A percentile compares a stretch with the other conserved stretches of the same genome.
phyloP scores from a whole-genome alignment of 305 asterid species.

The Euphrasia arctica region DNA sequence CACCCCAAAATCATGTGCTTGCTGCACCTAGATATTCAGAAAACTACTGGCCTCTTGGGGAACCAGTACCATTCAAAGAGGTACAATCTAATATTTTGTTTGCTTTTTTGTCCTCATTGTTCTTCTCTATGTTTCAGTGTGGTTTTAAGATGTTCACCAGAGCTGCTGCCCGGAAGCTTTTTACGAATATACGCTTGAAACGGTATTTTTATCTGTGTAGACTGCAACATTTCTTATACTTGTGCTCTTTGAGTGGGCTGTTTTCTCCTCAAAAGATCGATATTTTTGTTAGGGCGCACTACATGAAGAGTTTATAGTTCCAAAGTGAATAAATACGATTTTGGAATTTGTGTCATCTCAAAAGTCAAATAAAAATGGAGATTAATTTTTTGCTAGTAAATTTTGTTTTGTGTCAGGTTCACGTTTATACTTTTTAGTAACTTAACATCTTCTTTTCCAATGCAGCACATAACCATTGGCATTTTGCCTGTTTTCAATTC shows the following conservation, averaged over 20 bases:
- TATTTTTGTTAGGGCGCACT: constrained; percentile 1
- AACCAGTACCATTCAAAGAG: neutral
- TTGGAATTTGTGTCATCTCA: neutral
- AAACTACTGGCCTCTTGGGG: constrained; percentile 3
- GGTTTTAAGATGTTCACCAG: constrained; percentile 98
- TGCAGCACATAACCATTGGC: too few relatives aligned
- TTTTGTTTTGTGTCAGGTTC: neutral
- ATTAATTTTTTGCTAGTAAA: neutral
- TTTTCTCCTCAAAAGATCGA: neutral
- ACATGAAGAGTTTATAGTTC: neutral
- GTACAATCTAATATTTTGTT: neutral
- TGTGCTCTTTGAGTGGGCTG: constrained; percentile 17
- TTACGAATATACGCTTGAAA: constrained; percentile 79
- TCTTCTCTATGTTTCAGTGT: constrained; percentile 54
- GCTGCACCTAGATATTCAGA: neutral
- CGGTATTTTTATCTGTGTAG: constrained; percentile 40
- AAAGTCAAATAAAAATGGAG: neutral
- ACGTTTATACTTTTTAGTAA: neutral
- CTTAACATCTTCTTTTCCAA: too few relatives aligned
- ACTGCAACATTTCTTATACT: constrained; percentile 1
- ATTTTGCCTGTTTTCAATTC: too few relatives aligned
- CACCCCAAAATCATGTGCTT: too few relatives aligned
- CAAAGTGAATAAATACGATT: neutral
- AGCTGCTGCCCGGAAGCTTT: constrained; percentile 96
- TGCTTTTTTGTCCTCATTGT: constrained; percentile 14